Base-by-base conservation (phyloP, 2,329 filamentous ascomycete genomes). In the Pseudogymnoascus sp. region DNA sequence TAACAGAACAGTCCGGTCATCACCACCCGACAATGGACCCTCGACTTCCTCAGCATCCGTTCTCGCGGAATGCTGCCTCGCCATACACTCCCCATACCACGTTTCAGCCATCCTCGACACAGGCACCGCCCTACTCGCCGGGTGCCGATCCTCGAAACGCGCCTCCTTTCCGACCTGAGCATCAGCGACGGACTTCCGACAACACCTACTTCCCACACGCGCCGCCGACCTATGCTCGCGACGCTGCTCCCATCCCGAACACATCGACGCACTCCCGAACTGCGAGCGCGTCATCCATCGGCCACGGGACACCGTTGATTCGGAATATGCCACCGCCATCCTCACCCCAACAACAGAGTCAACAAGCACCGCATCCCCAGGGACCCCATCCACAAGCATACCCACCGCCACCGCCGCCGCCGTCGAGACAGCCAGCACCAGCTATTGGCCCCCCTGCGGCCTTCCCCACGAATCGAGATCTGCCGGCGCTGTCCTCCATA, bases 381-480 rank as follows among this genome's bases (percentile, higher is more conserved):
- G 74, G 75, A 61, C 62, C 61, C 26, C 72, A 70, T 59, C 65
- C 71, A 47, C 71, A 74, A 42, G 71, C 76, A 59, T 70, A 77
- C 63, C 69, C 67, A 6, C 69, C 26, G 47, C 37, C 40, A 44
- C 38, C 67, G 16, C 59, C 59, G 29, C 70, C 68, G 62, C 68
- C 66, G 16, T 74, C 76, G 44, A 76, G 80, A 59, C 74, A 74
- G 44, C 77, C 79, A 31, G 76, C 80, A 56, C 70, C 76, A 53
- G 70, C 77, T 24, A 75, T 70, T 26, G 71, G 76, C 29, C 70
- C 76, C 61, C 73, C 74, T 31, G 66, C 76, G 5, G 70, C 76
- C 0, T 82, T 81, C 67, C 74, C 75, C 61, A 75, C 74, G 26
- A 76, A 78, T 65, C 82, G 85, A 71, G 85, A 88, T 67, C 76